Base-by-base conservation (phyloP, 2,329 filamentous ascomycete genomes). In the Alternaria tenuissima region DNA sequence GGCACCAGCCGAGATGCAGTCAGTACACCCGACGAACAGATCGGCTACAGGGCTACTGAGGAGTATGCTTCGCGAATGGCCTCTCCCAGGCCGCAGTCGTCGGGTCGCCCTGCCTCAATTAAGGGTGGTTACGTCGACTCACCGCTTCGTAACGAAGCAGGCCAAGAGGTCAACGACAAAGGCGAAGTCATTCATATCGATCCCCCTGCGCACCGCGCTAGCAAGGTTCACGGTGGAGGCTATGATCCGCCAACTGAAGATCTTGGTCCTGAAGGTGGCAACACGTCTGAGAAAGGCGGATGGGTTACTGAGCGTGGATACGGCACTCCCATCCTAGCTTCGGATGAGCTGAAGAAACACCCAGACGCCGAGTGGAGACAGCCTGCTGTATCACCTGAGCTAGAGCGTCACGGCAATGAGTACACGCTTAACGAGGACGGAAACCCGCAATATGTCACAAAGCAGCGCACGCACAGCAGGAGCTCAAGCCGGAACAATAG, bases 11-110 rank as follows among this genome's bases (percentile, higher is more conserved):
- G 84, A 52, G 86, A 86, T 52, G 84, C 88, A 57, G 80, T 86
- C 51, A 88, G 91, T 57, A 95, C 93, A 4, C 95, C 95, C 3
- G 92, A 91, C 69, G 94, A 98, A 72, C 91, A 98, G 75, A 88
- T 96, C 69, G 95, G 92, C 20, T 97, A 94, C 80, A 87, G 93
- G 63, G 94, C 93, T 12, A 90, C 88, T 11, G 93, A 97, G 65
- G 90, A 96, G 74, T 96, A 93, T 74, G 85, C 89, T 16, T 91
- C 90, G 30, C 90, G 92, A 62, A 88, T 93, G 62, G 84, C 87
- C 44, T 91, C 91, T n/a, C 90, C 91, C 8, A 84, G 81, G 51
- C 86, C 87, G 16, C 79, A 80, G 24, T 83, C 82, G 64, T 83
- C 83, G 61, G 78, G 69, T 42, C 70, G 71, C 44, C 71, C 74